Percentiles rank a stretch among this genome's conserved stretches.
Evolutionary conservation across 345 rosid species (phyloP).

Genomic region (Carallia brachiata): DNA sequence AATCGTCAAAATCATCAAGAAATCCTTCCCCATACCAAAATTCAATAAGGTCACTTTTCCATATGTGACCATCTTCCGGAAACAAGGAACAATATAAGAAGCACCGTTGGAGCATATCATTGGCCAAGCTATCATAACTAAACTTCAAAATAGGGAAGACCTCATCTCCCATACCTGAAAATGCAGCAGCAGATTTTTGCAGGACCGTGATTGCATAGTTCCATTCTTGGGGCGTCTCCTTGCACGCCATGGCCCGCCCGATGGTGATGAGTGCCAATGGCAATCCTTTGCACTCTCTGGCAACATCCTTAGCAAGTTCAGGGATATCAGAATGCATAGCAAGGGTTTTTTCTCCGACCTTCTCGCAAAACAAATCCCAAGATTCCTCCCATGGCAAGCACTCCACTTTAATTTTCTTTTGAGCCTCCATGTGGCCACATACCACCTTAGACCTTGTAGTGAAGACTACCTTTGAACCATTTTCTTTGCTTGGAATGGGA

Average conservation of each 20-base stretch:
- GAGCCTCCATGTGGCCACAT: too few species aligned
- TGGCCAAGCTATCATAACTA: not conserved
- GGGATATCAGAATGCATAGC: slow-evolving; percentile 30
- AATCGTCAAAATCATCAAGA: not conserved
- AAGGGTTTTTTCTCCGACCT: slow-evolving; percentile 27
- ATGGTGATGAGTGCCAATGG: slow-evolving; percentile 36
- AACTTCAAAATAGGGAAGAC: not conserved
- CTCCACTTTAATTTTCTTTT: too few species aligned
- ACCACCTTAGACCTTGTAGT: too few species aligned
- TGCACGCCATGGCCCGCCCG: slow-evolving; percentile 36
- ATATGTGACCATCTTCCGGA: slow-evolving; percentile 15
- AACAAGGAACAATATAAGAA: not conserved
- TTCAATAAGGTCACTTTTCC: slow-evolving; percentile 2
- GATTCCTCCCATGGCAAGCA: too few species aligned
- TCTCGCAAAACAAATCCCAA: too few species aligned
- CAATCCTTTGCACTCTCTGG: slow-evolving; percentile 29
- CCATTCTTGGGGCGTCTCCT: slow-evolving; percentile 37
- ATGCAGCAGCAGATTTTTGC: not conserved
- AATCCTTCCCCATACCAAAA: slow-evolving; percentile 23
- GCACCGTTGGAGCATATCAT: too few species aligned
- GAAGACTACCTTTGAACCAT: too few species aligned
- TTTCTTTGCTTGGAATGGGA: too few species aligned
- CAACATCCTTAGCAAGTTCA: slow-evolving; percentile 30
- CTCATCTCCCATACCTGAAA: too few species aligned
- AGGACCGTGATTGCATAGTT: slow-evolving; percentile 19